Evolutionary conservation across 2,329 filamentous ascomycete species (phyloP), one percentile per base, ranked within the genome.

Genomic region (Phaeomoniella chlamydospora): DNA sequence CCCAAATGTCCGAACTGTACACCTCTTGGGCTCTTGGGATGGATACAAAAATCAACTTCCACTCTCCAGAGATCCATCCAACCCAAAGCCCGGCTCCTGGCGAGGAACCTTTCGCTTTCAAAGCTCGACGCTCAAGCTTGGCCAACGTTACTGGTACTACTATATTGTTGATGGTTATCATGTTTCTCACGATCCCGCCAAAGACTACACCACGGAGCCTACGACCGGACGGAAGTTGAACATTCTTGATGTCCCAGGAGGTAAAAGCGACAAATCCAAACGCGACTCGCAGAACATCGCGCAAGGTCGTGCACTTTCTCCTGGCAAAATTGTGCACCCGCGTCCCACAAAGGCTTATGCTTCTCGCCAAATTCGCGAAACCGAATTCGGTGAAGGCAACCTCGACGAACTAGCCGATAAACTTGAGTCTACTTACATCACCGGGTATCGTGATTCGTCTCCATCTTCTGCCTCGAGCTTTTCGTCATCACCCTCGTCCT

Each of bases 121-220:
- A 65, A 80, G 80, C 57, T 65, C 75, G 43, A 88, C 84, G 41
- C 74, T 96, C 51, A 78, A 88, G 68, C 70, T 84, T 51, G 86
- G 88, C 58, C 77, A 84, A 58, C 80, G 88, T 57, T 96, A 96
- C 77, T 98, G 90, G 90, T 98, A 96, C 78, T 98, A 98, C 77
- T 98, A 94, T 73, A 94, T 96, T 77, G 90, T 96, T 61, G 90
- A 98, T 61, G 90, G 90, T 50, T 94, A 94, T 76, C 87, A 94
- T 62, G 80, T 93, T 59, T 87, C 87, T 43, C 88, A 96, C 72
- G 90, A 96, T 67, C 87, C 88, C 49, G 83, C 82, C 59, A 79
- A 86, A 58, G 70, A 81, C 53, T 88, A 80, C 56, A 92, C 83
- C 55, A 80, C 82, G 48, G 90, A 98, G 71, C 87, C 88, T 57